Evolutionary conservation across 2,329 filamentous ascomycete species (phyloP).

Genomic region (Periconia macrospinosa): DNA sequence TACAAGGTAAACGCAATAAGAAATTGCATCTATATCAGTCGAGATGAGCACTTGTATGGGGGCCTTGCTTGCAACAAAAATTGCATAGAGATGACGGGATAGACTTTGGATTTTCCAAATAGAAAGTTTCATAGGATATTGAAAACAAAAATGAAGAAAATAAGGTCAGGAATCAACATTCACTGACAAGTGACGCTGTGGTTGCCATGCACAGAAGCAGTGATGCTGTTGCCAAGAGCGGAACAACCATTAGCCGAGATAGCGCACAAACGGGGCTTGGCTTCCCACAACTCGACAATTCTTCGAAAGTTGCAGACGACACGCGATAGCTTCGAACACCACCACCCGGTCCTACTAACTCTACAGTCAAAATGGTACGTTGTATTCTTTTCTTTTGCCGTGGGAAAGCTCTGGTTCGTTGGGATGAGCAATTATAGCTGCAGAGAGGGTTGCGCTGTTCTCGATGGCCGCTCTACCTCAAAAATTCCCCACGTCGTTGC

Average conservation of each 20-base stretch:
- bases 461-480: constrained; percentile 8
- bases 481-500: constrained; percentile 17
- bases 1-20: too few species aligned
- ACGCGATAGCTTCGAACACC: constrained; percentile 42
- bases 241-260: not conserved
- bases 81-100: too few species aligned
- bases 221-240: not conserved
- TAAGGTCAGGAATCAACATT: too few species aligned
- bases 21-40: too few species aligned
- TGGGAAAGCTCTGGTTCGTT: constrained; percentile 9
- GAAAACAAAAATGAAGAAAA: too few species aligned
- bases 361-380: constrained; percentile 44
- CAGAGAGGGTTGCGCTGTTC: constrained; percentile 1
- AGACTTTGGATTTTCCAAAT: too few species aligned
- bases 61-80: too few species aligned
- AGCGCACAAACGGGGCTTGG: constrained; percentile 17
- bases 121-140: too few species aligned
- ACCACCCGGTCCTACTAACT: constrained; percentile 40
- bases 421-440: constrained; percentile 6
- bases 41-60: too few species aligned
- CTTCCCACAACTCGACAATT: constrained; percentile 12
- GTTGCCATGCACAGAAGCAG: not conserved
- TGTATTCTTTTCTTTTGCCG: constrained; percentile 16
- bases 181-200: too few species aligned
- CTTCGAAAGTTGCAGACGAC: constrained; percentile 33